Percentiles rank a stretch among this genome's conserved stretches.
These are phyloP conservation scores for Leccinum olivaceoglutinosum DNA, from an alignment of 1,284 basidiomycete genomes.

Conservation along the genomic window DNA sequence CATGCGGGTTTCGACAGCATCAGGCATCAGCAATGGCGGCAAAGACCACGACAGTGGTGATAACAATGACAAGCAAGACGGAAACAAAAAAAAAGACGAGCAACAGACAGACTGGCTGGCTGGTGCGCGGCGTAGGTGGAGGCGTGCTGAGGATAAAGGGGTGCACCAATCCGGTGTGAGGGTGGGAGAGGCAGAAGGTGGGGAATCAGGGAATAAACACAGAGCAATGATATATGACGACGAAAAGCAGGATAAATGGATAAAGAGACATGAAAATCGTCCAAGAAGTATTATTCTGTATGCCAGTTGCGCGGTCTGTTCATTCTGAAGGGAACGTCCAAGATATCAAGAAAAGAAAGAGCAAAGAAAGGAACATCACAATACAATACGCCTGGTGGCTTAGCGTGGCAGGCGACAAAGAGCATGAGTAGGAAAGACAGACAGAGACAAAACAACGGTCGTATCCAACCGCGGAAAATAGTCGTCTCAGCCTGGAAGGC, in stretches of 20 bases:
- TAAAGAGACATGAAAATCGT: constrained; percentile 11
- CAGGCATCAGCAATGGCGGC: neutral
- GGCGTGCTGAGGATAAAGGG: neutral
- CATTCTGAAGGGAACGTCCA: constrained; percentile 17
- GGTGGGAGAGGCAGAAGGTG: neutral
- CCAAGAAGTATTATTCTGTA: constrained; percentile 23
- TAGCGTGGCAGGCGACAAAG: neutral
- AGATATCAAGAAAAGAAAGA: constrained; percentile 22
- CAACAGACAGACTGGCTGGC: neutral
- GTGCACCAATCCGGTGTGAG: neutral
- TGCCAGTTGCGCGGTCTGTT: neutral
- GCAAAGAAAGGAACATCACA: constrained; percentile 1
- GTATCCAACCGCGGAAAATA: neutral
- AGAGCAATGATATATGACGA: constrained; percentile 15
- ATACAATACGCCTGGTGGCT: constrained; percentile 13
- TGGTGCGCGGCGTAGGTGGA: neutral
- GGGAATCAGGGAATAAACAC: constrained; percentile 1
- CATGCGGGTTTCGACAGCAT: neutral
- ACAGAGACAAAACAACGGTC: neutral
- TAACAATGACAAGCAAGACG: neutral
- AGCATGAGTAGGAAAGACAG: neutral
- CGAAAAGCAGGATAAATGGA: neutral
- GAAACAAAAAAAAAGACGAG: neutral
- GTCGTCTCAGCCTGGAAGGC: constrained; percentile 27
- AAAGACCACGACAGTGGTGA: neutral